Evolutionary conservation across 768 basidiomycete species (phyloP).

Genomic region (Phylloporus arenicola): DNA sequence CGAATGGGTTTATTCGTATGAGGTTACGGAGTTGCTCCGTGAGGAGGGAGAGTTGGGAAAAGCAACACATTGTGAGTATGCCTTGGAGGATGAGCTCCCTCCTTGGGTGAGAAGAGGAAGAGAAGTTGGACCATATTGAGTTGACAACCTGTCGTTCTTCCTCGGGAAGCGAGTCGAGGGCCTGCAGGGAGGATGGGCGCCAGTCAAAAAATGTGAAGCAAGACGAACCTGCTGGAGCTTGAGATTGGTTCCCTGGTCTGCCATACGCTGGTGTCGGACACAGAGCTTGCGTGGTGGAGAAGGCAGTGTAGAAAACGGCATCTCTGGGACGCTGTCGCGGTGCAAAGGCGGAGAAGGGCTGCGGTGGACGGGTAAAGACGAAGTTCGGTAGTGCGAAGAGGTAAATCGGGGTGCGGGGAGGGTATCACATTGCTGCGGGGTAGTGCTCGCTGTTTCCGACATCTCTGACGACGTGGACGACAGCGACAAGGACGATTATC

Average conservation of each 20-base stretch:
- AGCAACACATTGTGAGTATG: constrained; percentile 98
- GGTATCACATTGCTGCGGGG: constrained; percentile 56
- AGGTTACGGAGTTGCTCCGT: constrained; percentile 87
- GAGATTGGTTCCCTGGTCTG: constrained; percentile 88
- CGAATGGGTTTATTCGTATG: constrained; percentile 94
- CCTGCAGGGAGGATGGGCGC: constrained; percentile 42
- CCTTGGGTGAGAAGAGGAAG: constrained; percentile 85
- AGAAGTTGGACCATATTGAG: constrained; percentile 94
- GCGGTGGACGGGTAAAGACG: neutral
- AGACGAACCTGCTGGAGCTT: constrained; percentile 77
- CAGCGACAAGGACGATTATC: neutral
- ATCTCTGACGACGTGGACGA: neutral
- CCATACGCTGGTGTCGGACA: constrained; percentile 92
- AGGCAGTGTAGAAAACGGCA: neutral
- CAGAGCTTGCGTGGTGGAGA: constrained; percentile 66
- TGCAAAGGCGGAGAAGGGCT: neutral
- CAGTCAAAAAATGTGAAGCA: neutral
- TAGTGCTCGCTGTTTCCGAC: constrained; percentile 9
- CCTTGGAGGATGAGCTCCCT: constrained; percentile 94
- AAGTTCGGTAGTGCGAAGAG: constrained; percentile 2
- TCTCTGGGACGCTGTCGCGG: neutral
- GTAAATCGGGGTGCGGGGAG: constrained; percentile 59
- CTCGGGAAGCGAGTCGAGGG: constrained; percentile 82
- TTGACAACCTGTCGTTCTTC: constrained; percentile 85
- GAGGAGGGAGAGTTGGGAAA: constrained; percentile 94